A percentile compares a stretch with the other conserved stretches of the same genome.
Conservation (phyloP, 306 rosid genomes). For the Cucurbita maxima region DNA sequence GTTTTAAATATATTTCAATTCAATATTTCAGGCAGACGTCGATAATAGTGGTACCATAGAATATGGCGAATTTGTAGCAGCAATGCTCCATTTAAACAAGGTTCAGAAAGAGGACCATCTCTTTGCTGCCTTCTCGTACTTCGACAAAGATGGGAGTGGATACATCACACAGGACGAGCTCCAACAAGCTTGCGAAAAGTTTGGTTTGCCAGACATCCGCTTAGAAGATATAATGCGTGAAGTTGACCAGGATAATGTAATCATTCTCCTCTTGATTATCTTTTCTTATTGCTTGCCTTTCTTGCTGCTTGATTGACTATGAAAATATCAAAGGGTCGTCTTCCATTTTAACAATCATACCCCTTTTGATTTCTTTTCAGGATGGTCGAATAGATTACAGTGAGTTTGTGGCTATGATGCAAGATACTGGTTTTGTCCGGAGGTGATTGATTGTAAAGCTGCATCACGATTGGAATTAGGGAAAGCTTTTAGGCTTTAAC, state of each 20-base stretch:
- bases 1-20: neutral
- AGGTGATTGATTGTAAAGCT: constrained; percentile 14
- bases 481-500: constrained; percentile 17
- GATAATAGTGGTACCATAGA: constrained; percentile 96
- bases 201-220: constrained; percentile 52
- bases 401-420: constrained; percentile 95
- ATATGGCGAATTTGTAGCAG: constrained; percentile 87
- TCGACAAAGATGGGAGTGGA: constrained; percentile 93
- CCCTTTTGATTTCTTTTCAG: constrained; percentile 31
- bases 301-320: neutral
- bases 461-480: constrained; percentile 20
- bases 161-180: constrained; percentile 87
- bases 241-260: constrained; percentile 78
- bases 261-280: neutral
- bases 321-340: neutral
- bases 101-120: constrained; percentile 82
- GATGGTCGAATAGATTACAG: constrained; percentile 92
- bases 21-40: constrained; percentile 54
- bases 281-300: neutral
- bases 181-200: constrained; percentile 68
- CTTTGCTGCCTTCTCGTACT: constrained; percentile 71
- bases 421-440: constrained; percentile 57
- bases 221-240: constrained; percentile 71
- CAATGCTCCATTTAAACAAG: constrained; percentile 87
- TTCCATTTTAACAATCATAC: neutral